A percentile compares a stretch with the other conserved stretches of the same genome.
These are phyloP conservation scores for Suillus clintonianus DNA, from an alignment of 768 basidiomycete genomes.

Conservation along the genomic window DNA sequence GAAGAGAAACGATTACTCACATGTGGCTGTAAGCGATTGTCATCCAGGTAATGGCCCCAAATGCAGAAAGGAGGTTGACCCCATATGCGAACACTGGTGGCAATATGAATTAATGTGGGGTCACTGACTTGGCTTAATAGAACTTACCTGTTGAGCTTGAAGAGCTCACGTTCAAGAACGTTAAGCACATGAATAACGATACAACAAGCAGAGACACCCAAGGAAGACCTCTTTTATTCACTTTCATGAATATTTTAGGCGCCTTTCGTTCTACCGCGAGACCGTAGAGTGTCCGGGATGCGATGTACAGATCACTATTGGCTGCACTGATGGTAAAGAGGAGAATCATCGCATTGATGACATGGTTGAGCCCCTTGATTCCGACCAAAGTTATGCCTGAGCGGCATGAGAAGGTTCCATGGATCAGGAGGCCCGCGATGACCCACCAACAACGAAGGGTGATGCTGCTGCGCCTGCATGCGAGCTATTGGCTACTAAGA, in stretches of 20 bases:
- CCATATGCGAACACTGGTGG: constrained; percentile 37
- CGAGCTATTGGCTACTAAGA: constrained; percentile 42
- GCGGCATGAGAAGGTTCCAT: background rate
- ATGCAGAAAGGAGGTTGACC: constrained; percentile 42
- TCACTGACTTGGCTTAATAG: background rate
- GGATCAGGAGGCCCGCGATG: constrained; percentile 22
- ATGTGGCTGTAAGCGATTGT: constrained; percentile 63
- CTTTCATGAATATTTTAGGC: constrained; percentile 43
- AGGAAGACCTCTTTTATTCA: constrained; percentile 51
- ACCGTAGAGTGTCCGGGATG: constrained; percentile 54
- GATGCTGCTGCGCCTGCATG: constrained; percentile 56
- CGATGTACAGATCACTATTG: constrained; percentile 64
- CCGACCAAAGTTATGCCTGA: constrained; percentile 46
- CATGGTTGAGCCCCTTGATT: constrained; percentile 58
- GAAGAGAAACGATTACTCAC: constrained; percentile 35
- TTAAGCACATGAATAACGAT: constrained; percentile 54
- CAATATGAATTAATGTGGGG: background rate
- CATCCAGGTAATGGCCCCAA: constrained; percentile 41
- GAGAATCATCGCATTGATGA: constrained; percentile 66
- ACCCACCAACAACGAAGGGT: constrained; percentile 61
- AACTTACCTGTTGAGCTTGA: constrained; percentile 52
- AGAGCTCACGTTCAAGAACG: constrained; percentile 59
- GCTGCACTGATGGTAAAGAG: constrained; percentile 66
- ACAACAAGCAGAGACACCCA: constrained; percentile 50
- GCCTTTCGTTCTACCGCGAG: constrained; percentile 55